Base-by-base conservation (phyloP, 2,329 filamentous ascomycete species). In the Aotearoamyces nothofagi region DNA sequence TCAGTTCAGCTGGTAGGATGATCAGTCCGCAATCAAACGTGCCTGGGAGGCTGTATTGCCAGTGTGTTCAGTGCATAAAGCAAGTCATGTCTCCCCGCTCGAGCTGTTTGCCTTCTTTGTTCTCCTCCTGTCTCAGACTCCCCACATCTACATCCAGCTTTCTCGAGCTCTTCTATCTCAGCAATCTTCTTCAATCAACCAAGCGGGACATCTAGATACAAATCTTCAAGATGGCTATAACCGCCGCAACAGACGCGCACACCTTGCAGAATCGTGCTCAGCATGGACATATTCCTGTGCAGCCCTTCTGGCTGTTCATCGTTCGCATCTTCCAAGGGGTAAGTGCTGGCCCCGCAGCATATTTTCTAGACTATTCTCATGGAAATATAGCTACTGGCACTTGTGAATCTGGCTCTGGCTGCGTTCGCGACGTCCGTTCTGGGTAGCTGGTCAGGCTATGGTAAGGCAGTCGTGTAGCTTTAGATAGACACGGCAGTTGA, bases 281-380 rank as follows among this genome's bases (percentile, higher is more conserved):
- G 8, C n/a, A 8, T 7, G n/a, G 8, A 7, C 19, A 20, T 20
- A 20, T 20, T n/a, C 19, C 19, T 20, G n/a, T 7, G n/a, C 19
- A 20, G n/a, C 19, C 19, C 19, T 20, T 20, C 19, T 20, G 19
- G 19, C n/a, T 20, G 19, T 20, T 20, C 19, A 20, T 20, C 19
- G 19, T 20, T n/a, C 19, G 19, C 8, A 8, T 20, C n/a, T 20
- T 20, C 19, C 19, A 20, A 20, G 8, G 7, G 8, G 19, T 20
- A n/a, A 20, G 19, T n/a, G 8, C 8, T 20, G 19, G 8, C n/a
- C n/a, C 8, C n/a, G 8, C n/a, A n/a, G 8, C n/a, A 7, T 20
- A n/a, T 20, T n/a, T 7, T 20, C n/a, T n/a, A n/a, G 8, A 8
- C 19, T 20, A 7, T 20, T 8, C 7, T n/a, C 19, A n/a, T 20